Evolutionary conservation across 306 rosid genomes (phyloP).

Genomic region (Trichosanthes cucumerina): DNA sequence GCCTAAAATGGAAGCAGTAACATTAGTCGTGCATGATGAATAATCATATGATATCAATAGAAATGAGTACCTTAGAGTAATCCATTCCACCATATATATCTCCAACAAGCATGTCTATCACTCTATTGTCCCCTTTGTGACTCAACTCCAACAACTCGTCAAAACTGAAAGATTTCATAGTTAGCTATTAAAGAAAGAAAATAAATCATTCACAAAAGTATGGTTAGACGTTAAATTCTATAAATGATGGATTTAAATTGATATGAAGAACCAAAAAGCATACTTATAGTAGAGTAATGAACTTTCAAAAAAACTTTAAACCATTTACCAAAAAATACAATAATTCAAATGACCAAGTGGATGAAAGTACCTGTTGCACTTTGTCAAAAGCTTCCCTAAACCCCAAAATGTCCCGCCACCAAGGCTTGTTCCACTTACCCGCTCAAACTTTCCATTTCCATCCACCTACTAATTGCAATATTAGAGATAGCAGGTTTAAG

Average conservation of each 20-base stretch:
- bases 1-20: neutral
- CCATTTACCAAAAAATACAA: neutral
- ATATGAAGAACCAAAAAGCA: neutral
- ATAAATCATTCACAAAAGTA: neutral
- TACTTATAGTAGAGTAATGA: neutral
- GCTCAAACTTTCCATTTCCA: slow-evolving; percentile 76
- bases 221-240: neutral
- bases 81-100: slow-evolving; percentile 92
- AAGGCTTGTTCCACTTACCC: slow-evolving; percentile 93
- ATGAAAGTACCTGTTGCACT: slow-evolving; percentile 59
- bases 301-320: neutral
- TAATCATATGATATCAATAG: slow-evolving; percentile 1
- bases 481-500: slow-evolving; percentile 7
- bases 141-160: slow-evolving; percentile 92
- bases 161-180: slow-evolving; percentile 41
- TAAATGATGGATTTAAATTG: neutral
- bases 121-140: slow-evolving; percentile 78
- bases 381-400: slow-evolving; percentile 84
- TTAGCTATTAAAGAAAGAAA: slow-evolving; percentile 11
- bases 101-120: slow-evolving; percentile 91
- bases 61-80: slow-evolving; percentile 59
- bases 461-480: slow-evolving; percentile 55
- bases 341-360: slow-evolving; percentile 4
- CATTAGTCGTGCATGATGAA: neutral
- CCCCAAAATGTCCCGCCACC: slow-evolving; percentile 99